Conservation (phyloP, 305 asterid species). For the Solanum aculeatissimum region DNA sequence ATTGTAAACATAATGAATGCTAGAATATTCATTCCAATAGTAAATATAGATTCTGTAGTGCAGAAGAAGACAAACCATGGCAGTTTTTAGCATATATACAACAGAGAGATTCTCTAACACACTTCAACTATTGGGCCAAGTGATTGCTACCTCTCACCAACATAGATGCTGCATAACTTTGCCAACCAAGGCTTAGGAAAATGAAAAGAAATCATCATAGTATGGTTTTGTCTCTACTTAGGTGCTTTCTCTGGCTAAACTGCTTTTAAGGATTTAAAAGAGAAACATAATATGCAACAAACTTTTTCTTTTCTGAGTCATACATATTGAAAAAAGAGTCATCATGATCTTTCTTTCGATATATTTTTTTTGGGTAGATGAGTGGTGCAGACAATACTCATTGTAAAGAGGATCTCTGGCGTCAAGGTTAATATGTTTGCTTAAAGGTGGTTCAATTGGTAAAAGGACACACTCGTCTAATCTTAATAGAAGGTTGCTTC, state of each 20-base stretch:
- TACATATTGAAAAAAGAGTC: neutral
- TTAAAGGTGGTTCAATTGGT: neutral
- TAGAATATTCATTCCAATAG: neutral
- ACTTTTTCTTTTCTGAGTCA: no score
- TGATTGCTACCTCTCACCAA: neutral
- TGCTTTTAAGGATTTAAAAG: no score
- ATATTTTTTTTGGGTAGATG: neutral
- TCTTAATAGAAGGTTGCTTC: neutral
- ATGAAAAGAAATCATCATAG: neutral
- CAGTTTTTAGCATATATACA: neutral
- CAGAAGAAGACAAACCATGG: neutral
- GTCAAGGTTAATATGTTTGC: neutral
- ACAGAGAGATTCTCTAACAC: neutral
- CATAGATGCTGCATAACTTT: neutral
- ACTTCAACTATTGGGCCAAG: neutral
- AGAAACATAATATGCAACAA: neutral
- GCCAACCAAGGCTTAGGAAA: neutral
- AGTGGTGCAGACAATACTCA: neutral
- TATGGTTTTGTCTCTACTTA: neutral
- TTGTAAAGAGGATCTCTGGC: neutral
- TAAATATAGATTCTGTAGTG: neutral
- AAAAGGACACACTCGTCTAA: neutral
- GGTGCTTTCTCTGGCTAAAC: neutral
- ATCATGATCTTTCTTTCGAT: neutral
- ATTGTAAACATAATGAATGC: constrained; percentile 4